Base-by-base conservation (phyloP, 208 protist species). In the Trypanosoma melophagium region DNA sequence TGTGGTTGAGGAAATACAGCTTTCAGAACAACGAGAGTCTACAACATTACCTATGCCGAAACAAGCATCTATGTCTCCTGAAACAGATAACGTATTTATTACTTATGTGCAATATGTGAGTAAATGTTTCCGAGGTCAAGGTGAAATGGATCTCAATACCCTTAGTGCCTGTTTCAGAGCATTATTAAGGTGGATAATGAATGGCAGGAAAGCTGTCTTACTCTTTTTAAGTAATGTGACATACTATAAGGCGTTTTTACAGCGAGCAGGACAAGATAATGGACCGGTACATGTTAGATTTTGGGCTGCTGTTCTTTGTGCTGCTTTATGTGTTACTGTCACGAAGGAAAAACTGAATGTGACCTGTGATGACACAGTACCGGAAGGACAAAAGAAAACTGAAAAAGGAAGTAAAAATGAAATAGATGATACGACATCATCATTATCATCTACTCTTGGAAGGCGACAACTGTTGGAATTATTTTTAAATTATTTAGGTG, bases 301-400 rank as follows among this genome's bases (percentile, higher is more conserved):
- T 57, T 95, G 87, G 87, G 82, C 80, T 21, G 79, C 83, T 5
- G 74, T 77, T 44, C 50, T 95, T 0, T 77, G 82, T 47, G 86
- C 87, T 12, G 57, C 77, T 28, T 21, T 87, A 3, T 90, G 84
- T 50, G 50, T 81, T 3, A 47, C 62, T 41, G 79, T 69, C 12
- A 22, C 45, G 12, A 49, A 14, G 38, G 63, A 45, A 12, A 28
- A 4, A 57, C 13, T 31, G 14, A 28, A 17, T 7, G n/a, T 22
- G 12, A 42, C 14, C 12, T 10, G 40, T 8, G 53, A 68, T 19
- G 14, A 9, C 0, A 0, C 44, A 10, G 13, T 17, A 35, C 1
- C 19, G 8, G 19, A 56, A 19, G 42, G 42, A 16, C 14, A 24
- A 21, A 61, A 42, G 8, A 28, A 60, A 24, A 14, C n/a, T 28